Evolutionary conservation across 805 yeast species (phyloP), one percentile per base, ranked within the genome.

Genomic region (Candida quercuum): DNA sequence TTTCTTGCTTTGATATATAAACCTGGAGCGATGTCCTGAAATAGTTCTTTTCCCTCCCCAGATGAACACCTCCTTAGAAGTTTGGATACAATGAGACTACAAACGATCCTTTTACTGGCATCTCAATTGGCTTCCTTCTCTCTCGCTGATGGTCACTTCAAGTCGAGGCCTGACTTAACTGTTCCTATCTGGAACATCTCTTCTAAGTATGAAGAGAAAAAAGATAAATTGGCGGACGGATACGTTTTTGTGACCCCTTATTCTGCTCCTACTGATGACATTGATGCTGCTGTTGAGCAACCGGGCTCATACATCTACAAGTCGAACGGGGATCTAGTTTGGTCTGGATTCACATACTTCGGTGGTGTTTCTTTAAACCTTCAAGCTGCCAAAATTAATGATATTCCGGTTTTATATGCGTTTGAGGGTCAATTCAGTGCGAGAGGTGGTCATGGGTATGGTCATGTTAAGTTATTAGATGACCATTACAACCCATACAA

Each of bases 361-460:
- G 59, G 63, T 6, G 61, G 56, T 27, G 51, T 61, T 56, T 51
- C 58, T 10, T 41, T 61, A 19, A 59, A 62, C 36, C 57, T 60
- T 41, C 65, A 61, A 40, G 40, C 43, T 20, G 59, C 57, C 2
- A 42, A 32, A n/a, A 29, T 51, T 20, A 35, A 51, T 25, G 64
- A 59, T 6, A 43, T 52, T 30, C 59, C 53, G 33, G 42, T 52
- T 12, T 39, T 63, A 10, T 62, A 54, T 35, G 52, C 61, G 6
- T 61, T 61, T 41, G 67, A 63, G 48, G 67, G 66, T 4, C 46
- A 56, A 24, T 64, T 58, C 38, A 60, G 59, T 36, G 48, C 66
- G 20, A 36, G 40, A 34, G 41, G 39, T 19, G 47, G 45, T 6
- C 45, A 43, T 41, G 47, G 47, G 2, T 39, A 32, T 40, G 64